Evolutionary conservation across 139 green algal genomes (phyloP), one percentile per base, ranked within the genome.

Genomic region (Diplosphaera chodatii): DNA sequence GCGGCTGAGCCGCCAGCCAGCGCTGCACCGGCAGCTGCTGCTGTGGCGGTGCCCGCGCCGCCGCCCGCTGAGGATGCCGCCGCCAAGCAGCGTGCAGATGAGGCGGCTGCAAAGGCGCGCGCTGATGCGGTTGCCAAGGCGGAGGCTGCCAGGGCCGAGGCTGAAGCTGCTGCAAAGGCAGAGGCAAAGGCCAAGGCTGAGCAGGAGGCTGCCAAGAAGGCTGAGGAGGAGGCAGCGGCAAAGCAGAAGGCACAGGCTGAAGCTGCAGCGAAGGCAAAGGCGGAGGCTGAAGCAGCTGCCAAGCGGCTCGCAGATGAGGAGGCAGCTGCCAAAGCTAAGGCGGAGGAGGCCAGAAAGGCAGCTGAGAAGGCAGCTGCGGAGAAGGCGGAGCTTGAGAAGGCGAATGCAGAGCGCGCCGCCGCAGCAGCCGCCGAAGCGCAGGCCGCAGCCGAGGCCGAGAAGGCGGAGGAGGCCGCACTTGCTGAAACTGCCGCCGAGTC

Each of bases 361-460:
- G 15, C 22, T 18, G 69, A 64, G 59, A 66, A 82, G 63, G 77
- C 71, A 56, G 55, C 73, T 40, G 64, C 70, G 5, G 65, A 68
- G 33, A 72, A 62, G 5, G 72, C 66, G 68, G 28, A 18, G 23
- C 8, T 15, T 15, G 68, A 40, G 6, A 33, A 13, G 18, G 23
- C 29, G 28, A 21, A 71, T 20, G 55, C 68, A 28, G 29, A 33
- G 13, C 28, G 70, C 22, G 32, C 6, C 68, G 40, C 28, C 25
- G 34, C 28, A 30, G 48, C 68, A 25, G 67, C 28, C n/a, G 33
- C 34, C 55, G 67, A n/a, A 16, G 18, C 21, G 27, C 16, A 64
- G 34, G 67, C 25, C 18, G 71, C 33, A 21, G 55, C 29, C 25
- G 55, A 41, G 20, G 64, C 71, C 30, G 55, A 64, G 23, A 27